Conservation (phyloP, 345 rosid species). For the Salix exigua region DNA sequence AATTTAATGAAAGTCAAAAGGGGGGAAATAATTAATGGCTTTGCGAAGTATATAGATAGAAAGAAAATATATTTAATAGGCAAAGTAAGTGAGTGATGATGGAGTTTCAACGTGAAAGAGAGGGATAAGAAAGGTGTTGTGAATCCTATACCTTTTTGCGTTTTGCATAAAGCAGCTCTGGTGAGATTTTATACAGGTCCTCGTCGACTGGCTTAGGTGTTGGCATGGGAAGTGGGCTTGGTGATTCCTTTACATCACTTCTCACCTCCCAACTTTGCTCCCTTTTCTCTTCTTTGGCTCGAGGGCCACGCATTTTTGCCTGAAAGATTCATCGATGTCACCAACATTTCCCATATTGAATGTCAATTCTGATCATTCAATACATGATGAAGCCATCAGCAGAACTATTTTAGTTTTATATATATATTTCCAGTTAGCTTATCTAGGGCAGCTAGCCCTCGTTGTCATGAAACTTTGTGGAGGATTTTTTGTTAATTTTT, state of each 20-base stretch:
- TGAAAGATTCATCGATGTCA: slow-evolving; percentile 17
- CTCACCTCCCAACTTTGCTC: slow-evolving; percentile 26
- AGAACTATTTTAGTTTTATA: too few relatives aligned
- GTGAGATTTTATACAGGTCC: slow-evolving; percentile 83
- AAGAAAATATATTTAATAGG: neutral
- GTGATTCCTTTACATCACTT: slow-evolving; percentile 24
- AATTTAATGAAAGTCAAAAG: neutral
- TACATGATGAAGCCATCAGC: too few relatives aligned
- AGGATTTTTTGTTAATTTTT: too few relatives aligned
- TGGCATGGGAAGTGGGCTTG: slow-evolving; percentile 24
- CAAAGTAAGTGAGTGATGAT: too few relatives aligned
- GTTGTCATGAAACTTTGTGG: too few relatives aligned
- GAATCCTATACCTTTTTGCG: slow-evolving; percentile 43
- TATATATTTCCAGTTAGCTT: too few relatives aligned
- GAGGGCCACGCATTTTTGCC: slow-evolving; percentile 31
- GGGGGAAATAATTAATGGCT: neutral
- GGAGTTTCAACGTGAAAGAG: too few relatives aligned
- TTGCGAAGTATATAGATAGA: neutral
- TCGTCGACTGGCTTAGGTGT: slow-evolving; percentile 80
- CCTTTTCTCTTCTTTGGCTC: slow-evolving; percentile 27
- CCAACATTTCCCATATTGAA: neutral
- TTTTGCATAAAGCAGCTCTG: slow-evolving; percentile 58
- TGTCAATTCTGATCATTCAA: too few relatives aligned
- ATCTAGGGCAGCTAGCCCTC: too few relatives aligned
- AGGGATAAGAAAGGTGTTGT: neutral